Percentiles rank a stretch among this genome's conserved stretches.
phyloP scores from a whole-genome alignment of 164 flowering plant species.

The Platanus orientalis region DNA sequence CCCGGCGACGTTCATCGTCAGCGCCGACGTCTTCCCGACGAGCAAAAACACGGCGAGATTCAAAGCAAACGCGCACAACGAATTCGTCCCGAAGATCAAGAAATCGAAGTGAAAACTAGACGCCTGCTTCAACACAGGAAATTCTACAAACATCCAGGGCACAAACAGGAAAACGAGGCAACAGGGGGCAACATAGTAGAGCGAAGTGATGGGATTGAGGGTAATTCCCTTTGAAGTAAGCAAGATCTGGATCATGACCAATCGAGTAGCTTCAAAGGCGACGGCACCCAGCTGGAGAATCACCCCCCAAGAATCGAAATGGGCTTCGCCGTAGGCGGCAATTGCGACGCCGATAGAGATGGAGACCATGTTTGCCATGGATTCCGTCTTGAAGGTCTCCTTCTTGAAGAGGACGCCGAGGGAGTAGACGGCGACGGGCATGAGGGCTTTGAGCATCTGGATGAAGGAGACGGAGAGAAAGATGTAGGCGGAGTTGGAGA shows the following conservation, averaged over 20 bases:
- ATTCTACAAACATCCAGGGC: constrained; percentile 39
- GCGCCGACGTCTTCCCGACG: constrained; percentile 43
- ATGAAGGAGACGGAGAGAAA: constrained; percentile 46
- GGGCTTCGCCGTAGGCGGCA: constrained; percentile 50
- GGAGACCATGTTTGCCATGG: constrained; percentile 39
- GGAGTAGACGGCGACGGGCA: constrained; percentile 55
- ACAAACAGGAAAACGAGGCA: constrained; percentile 34
- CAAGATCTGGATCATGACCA: constrained; percentile 44
- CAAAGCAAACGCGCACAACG: constrained; percentile 38
- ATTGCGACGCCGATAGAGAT: constrained; percentile 43
- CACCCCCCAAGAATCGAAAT: constrained; percentile 37
- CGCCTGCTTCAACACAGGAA: constrained; percentile 27
- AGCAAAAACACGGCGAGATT: constrained; percentile 40
- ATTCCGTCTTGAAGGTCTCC: constrained; percentile 25
- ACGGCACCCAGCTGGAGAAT: constrained; percentile 38
- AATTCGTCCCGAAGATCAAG: constrained; percentile 37
- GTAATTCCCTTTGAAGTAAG: constrained; percentile 37
- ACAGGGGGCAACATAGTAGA: constrained; percentile 48
- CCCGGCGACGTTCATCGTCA: constrained; percentile 50
- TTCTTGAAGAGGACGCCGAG: constrained; percentile 28
- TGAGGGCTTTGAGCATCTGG: constrained; percentile 48
- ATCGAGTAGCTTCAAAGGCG: constrained; percentile 42
- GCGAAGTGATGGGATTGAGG: constrained; percentile 38
- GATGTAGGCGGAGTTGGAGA: constrained; percentile 47
- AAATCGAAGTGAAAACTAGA: constrained; percentile 32